Conservation (phyloP, 192 early-diverging fungal genomes). For the Coemansia sp. region DNA sequence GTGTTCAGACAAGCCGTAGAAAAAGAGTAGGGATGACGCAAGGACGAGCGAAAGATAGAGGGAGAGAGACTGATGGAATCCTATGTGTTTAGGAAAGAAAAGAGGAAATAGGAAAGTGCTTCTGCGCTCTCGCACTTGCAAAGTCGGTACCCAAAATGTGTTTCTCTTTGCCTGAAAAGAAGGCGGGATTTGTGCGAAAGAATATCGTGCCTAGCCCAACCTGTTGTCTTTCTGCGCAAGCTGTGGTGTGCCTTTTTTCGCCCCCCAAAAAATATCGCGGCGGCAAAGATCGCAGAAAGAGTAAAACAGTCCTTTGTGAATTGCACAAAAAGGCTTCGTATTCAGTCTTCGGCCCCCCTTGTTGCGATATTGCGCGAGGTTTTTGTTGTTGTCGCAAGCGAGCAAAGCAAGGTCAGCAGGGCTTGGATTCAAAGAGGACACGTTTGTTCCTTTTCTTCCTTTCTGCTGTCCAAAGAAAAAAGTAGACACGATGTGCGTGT, state of each 20-base stretch:
- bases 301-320: conserved; percentile 17
- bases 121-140: not conserved
- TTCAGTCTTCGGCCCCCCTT: conserved; percentile 6
- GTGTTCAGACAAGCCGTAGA: not conserved
- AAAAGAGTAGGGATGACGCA: not conserved
- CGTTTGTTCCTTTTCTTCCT: not conserved
- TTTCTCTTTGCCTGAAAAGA: conserved; percentile 14
- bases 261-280: conserved; percentile 2
- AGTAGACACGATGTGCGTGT: not conserved
- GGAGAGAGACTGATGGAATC: not conserved
- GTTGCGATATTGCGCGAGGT: not conserved
- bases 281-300: conserved; percentile 17
- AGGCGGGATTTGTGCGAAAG: conserved; percentile 4
- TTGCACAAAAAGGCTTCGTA: conserved; percentile 11
- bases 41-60: not conserved
- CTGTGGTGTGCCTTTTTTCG: not conserved
- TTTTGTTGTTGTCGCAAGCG: not conserved
- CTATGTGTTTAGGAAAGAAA: not conserved
- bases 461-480: conserved; percentile 4
- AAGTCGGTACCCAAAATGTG: not conserved
- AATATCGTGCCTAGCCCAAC: not conserved
- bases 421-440: not conserved
- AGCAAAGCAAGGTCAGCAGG: conserved; percentile 7
- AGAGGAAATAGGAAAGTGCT: not conserved
- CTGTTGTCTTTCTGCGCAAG: conserved; percentile 23